Conservation (phyloP, 2,329 filamentous ascomycete genomes). For the Phialophora macrospora region DNA sequence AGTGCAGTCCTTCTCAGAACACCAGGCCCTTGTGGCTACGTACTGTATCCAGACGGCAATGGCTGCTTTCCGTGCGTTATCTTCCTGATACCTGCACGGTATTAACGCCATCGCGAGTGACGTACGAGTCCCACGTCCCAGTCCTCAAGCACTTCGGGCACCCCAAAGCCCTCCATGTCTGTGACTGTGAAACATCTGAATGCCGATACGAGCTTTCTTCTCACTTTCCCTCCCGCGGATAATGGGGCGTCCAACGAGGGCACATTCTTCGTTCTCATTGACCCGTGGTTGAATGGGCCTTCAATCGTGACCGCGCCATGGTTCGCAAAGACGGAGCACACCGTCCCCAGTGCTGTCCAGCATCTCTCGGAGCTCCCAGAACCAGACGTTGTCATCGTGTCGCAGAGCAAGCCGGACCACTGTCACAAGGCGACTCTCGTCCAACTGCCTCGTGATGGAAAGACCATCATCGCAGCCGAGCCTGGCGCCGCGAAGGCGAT, state of each 20-base stretch:
- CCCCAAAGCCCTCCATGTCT: conserved; percentile 27
- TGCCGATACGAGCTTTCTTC: conserved; percentile 44
- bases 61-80: not conserved
- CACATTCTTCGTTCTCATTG: conserved; percentile 68
- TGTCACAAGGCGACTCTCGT: conserved; percentile 72
- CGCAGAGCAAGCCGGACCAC: conserved; percentile 69
- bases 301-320: conserved; percentile 65
- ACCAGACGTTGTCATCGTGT: conserved; percentile 64
- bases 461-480: conserved; percentile 69
- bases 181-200: conserved; percentile 40
- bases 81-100: not conserved
- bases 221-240: conserved; percentile 39
- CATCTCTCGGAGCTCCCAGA: conserved; percentile 61
- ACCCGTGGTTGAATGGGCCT: conserved; percentile 70
- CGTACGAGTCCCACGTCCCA: too few species aligned
- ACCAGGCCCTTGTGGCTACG: not conserved
- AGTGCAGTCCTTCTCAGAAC: not conserved
- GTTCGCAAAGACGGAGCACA: conserved; percentile 66
- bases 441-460: conserved; percentile 61
- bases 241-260: conserved; percentile 26
- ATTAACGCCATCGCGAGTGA: not conserved
- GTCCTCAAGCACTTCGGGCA: not conserved
- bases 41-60: not conserved
- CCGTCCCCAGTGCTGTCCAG: conserved; percentile 60
- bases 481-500: conserved; percentile 69